A percentile compares a stretch with the other conserved stretches of the same genome.
phyloP scores from a whole-genome alignment of 179 eudicot genomes.

The Amaranthus tricolor region DNA sequence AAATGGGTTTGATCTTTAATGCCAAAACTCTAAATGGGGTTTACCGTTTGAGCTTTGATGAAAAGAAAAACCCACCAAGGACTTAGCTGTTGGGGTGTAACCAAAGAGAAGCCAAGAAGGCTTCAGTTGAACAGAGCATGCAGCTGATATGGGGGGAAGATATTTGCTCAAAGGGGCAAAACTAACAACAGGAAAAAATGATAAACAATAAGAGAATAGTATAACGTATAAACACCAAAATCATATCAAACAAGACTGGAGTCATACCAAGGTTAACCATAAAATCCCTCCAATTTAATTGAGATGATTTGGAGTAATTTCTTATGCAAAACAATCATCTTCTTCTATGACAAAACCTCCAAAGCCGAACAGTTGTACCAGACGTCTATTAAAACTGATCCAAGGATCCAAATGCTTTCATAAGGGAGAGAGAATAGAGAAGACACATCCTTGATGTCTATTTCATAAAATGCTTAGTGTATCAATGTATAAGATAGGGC shows the following conservation, averaged over 20 bases:
- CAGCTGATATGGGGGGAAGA: not conserved
- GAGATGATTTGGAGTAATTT: not conserved
- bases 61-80: not conserved
- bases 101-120: not conserved
- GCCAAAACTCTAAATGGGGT: too few relatives aligned
- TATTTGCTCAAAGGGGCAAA: not conserved
- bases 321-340: not conserved
- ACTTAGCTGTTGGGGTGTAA: not conserved
- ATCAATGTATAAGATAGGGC: too few relatives aligned
- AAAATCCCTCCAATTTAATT: not conserved
- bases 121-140: not conserved
- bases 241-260: not conserved
- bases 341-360: not conserved
- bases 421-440: not conserved
- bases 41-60: too few relatives aligned
- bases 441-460: not conserved
- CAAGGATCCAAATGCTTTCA: not conserved
- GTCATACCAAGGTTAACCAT: not conserved
- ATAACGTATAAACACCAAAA: not conserved
- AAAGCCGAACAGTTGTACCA: not conserved
- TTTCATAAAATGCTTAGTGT: not conserved
- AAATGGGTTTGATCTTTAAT: too few relatives aligned
- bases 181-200: not conserved
- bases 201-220: too few relatives aligned
- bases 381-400: not conserved